phyloP scores from a whole-genome alignment of 495 filamentous ascomycete species.

The Pseudoneurospora amorphoporcata region DNA sequence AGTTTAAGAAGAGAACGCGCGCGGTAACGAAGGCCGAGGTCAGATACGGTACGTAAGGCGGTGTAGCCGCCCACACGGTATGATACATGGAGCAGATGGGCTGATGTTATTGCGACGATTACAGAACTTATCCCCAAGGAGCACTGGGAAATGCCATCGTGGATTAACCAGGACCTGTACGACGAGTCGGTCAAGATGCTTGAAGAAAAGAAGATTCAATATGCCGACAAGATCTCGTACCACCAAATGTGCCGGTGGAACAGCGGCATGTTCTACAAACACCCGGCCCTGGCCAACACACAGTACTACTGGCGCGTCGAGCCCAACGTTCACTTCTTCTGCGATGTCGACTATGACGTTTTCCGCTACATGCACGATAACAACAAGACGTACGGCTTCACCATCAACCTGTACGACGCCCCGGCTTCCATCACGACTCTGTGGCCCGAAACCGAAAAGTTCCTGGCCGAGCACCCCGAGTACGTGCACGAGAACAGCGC shows the following conservation, averaged over 20 bases:
- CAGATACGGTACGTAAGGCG: conserved; percentile 55
- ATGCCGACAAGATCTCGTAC: conserved; percentile 78
- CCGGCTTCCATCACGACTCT: conserved; percentile 75
- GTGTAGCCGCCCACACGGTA: background rate
- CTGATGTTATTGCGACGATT: conserved; percentile 9
- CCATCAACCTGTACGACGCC: conserved; percentile 92
- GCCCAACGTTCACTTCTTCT: conserved; percentile 99
- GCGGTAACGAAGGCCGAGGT: conserved; percentile 76
- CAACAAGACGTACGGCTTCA: conserved; percentile 98
- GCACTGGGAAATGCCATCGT: conserved; percentile 85
- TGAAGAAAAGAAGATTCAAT: conserved; percentile 77
- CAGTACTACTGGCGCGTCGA: conserved; percentile 99
- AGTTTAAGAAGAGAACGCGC: conserved; percentile 76
- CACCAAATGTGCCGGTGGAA: conserved; percentile 99
- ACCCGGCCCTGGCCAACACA: conserved; percentile 70
- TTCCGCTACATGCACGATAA: conserved; percentile 97
- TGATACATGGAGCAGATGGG: background rate
- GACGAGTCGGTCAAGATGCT: conserved; percentile 74
- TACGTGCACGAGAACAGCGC: conserved; percentile 77
- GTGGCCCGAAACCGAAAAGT: conserved; percentile 92
- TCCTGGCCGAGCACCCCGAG: conserved; percentile 74
- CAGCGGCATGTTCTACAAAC: conserved; percentile 93
- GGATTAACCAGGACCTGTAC: conserved; percentile 85
- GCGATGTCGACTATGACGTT: conserved; percentile 96
- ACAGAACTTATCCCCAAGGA: conserved; percentile 79